Evolutionary conservation across 768 basidiomycete genomes (phyloP), one percentile per base, ranked within the genome.

Genomic region (Leucocoprinus birnbaumii): DNA sequence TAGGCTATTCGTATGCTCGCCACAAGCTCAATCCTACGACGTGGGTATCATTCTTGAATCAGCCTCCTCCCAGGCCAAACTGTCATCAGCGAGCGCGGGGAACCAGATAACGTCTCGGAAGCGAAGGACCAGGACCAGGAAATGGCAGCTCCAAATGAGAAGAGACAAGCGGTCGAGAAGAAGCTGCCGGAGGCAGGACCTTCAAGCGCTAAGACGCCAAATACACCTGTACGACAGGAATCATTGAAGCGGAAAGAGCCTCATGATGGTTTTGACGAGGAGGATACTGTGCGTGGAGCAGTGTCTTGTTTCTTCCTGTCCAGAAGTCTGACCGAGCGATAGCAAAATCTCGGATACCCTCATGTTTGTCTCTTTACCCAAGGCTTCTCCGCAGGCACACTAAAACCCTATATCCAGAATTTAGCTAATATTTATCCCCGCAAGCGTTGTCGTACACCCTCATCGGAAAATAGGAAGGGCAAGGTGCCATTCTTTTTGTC

Each of bases 1-100:
- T 84, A 22, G 80, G 83, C 48, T 85, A 84, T 59, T 79, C 80
- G 2, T 83, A 73, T 58, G 68, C 77, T 19, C 78, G 81, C 34
- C 43, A 44, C 48, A 77, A 75, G 54, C 61, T 68, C 44, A 61
- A 59, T 40, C 44, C 62, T 21, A 67, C 64, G 61, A 62, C 63
- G 71, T 72, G 63, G 56, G 68, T 67, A 58, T 51, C 50, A 31
- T 51, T 45, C 41, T 5, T 49, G 53, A 58, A 57, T 59, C 48
- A 27, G 38, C 51, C 47, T 27, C 38, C 49, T 38, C 48, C 40
- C 54, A 54, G 48, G 46, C 43, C 24, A 41, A 51, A 54, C 16
- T 42, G 22, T 50, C 38, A 31, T 24, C 43, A 54, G 48, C 24
- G 42, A 21, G 22, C 25, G 9, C n/a, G 35, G 35, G 44, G 16